Evolutionary conservation across 208 protist genomes (phyloP).

Genomic region (Trichomonas gallinae): DNA sequence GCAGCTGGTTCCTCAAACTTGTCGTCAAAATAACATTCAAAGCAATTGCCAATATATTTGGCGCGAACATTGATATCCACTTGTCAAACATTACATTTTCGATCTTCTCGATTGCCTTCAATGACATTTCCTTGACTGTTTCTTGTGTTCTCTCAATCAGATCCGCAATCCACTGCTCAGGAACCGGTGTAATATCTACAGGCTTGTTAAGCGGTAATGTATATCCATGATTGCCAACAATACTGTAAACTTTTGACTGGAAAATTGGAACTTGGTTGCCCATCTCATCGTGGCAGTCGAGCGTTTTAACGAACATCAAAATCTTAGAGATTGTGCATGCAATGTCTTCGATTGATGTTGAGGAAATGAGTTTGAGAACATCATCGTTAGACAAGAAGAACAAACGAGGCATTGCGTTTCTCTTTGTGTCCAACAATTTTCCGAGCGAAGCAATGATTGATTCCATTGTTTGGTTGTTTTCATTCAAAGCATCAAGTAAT

Average conservation of each 20-base stretch:
- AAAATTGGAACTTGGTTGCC: not conserved
- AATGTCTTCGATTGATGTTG: not conserved
- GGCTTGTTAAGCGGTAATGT: not conserved
- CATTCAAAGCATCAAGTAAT: not conserved
- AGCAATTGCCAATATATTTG: not conserved
- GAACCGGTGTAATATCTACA: not conserved
- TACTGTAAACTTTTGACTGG: not conserved
- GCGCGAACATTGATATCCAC: not conserved
- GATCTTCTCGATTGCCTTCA: not conserved
- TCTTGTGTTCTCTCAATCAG: not conserved
- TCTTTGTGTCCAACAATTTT: not conserved
- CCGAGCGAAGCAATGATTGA: not conserved
- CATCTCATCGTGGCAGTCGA: not conserved
- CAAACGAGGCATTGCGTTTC: not conserved
- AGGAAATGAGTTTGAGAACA: not conserved
- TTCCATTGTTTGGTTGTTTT: conserved; percentile 6
- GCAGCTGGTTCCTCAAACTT: not conserved
- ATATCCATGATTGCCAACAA: not conserved
- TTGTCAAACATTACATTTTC: not conserved
- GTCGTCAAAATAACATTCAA: not conserved
- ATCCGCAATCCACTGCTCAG: not conserved
- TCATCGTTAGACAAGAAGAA: not conserved
- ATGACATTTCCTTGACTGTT: not conserved
- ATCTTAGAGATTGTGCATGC: not conserved
- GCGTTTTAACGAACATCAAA: not conserved